These are phyloP conservation scores for Excoecaria cochinchinensis DNA, from an alignment of 345 rosid species.

Conservation along the genomic window DNA sequence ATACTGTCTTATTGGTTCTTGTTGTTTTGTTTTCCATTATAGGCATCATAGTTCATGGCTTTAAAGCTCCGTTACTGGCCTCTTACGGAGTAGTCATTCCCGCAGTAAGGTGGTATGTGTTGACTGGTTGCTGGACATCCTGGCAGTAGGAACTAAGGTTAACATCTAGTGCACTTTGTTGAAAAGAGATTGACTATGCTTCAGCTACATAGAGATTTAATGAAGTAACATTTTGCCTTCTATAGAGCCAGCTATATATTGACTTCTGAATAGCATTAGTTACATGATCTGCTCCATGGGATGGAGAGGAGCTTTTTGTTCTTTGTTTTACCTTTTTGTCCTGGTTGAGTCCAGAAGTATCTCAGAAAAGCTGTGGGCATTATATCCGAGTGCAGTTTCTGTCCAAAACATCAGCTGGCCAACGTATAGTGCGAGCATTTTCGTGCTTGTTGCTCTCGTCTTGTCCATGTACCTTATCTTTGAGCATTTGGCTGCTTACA, in stretches of 20 bases:
- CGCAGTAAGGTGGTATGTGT: background rate
- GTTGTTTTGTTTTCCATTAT: background rate
- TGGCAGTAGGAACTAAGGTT: background rate
- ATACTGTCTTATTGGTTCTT: background rate
- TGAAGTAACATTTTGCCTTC: constrained; percentile 5
- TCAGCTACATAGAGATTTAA: background rate
- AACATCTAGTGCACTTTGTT: background rate
- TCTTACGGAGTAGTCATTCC: background rate
- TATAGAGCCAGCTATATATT: background rate
- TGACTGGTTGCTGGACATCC: background rate
- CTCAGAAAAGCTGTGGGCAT: constrained; percentile 42
- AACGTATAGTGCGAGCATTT: constrained; percentile 79
- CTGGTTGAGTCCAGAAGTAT: constrained; percentile 60
- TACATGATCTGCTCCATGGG: constrained; percentile 46
- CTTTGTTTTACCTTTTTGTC: constrained; percentile 49
- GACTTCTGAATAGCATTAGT: background rate
- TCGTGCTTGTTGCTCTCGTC: constrained; percentile 68
- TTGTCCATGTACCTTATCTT: constrained; percentile 87
- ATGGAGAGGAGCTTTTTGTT: constrained; percentile 51
- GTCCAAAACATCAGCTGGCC: constrained; percentile 64
- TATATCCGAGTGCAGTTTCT: constrained; percentile 43
- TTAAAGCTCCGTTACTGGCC: background rate
- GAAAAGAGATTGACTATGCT: background rate
- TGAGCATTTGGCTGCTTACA: constrained; percentile 88
- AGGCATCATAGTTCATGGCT: background rate